These are phyloP conservation scores for Mucor irregularis DNA, from an alignment of 371 early-diverging fungal genomes.

Conservation along the genomic window DNA sequence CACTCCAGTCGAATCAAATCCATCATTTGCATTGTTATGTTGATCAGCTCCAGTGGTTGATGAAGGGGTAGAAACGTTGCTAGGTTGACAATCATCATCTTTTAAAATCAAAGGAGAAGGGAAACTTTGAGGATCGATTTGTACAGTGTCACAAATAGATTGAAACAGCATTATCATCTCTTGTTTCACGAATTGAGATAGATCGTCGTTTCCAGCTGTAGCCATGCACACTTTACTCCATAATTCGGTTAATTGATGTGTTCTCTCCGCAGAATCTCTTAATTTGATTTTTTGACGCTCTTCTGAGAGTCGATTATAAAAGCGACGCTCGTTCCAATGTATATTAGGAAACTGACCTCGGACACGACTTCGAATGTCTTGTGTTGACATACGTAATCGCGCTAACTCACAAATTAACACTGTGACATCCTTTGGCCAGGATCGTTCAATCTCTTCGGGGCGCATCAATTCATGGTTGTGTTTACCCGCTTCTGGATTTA, in stretches of 20 bases:
- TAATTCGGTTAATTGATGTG: constrained; percentile 31
- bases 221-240: constrained; percentile 42
- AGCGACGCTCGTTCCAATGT: constrained; percentile 66
- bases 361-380: constrained; percentile 55
- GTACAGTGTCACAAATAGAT: constrained; percentile 46
- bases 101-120: constrained; percentile 8
- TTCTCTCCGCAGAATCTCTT: constrained; percentile 51
- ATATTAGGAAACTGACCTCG: constrained; percentile 55
- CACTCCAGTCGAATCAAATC: too few relatives aligned
- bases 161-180: constrained; percentile 26
- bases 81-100: background rate
- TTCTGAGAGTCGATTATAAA: constrained; percentile 63
- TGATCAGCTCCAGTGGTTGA: background rate
- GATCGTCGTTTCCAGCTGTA: constrained; percentile 44
- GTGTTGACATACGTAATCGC: constrained; percentile 51
- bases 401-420: constrained; percentile 54
- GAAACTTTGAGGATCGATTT: constrained; percentile 23
- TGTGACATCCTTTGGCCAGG: constrained; percentile 59
- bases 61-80: background rate
- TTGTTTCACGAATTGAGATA: constrained; percentile 35
- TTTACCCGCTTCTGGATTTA: constrained; percentile 58
- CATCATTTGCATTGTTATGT: background rate
- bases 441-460: constrained; percentile 59
- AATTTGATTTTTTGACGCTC: constrained; percentile 58
- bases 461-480: constrained; percentile 61